A percentile compares a stretch with the other conserved stretches of the same genome.
Conservation (phyloP, 2,329 filamentous ascomycete species). For the Geosmithia morbida region DNA sequence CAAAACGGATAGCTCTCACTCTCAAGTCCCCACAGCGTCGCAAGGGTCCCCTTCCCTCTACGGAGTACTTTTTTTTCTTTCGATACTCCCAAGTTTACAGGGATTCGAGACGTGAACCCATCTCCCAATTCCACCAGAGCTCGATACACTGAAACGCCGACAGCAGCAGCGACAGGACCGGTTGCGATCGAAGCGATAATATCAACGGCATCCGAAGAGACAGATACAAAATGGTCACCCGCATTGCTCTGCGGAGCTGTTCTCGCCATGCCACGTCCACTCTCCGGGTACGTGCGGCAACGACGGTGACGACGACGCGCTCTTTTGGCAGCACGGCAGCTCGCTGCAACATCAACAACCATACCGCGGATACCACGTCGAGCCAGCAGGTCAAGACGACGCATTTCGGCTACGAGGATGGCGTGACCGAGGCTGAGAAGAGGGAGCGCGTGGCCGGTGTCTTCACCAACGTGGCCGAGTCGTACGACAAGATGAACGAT, state of each 20-base stretch:
- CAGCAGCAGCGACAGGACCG: too few relatives aligned
- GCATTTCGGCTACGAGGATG: constrained; percentile 75
- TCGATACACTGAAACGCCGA: too few relatives aligned
- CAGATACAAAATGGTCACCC: constrained; percentile 6
- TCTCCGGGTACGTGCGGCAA: constrained; percentile 2
- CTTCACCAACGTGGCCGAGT: constrained; percentile 87
- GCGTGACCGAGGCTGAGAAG: constrained; percentile 69
- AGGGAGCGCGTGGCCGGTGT: constrained; percentile 60
- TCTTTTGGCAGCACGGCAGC: constrained; percentile 2
- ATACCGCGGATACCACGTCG: not conserved
- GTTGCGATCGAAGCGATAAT: too few relatives aligned
- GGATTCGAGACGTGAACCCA: too few relatives aligned
- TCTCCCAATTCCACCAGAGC: too few relatives aligned
- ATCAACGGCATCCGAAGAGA: not conserved
- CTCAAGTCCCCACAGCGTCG: too few relatives aligned
- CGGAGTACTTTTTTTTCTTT: too few relatives aligned
- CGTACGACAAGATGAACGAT: constrained; percentile 98
- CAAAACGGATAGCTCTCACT: too few relatives aligned
- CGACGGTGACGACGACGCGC: not conserved
- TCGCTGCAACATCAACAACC: not conserved
- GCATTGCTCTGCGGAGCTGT: constrained; percentile 14
- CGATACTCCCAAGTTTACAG: too few relatives aligned
- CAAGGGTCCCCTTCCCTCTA: too few relatives aligned
- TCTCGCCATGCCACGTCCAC: constrained; percentile 7
- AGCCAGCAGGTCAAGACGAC: constrained; percentile 41